phyloP scores from a whole-genome alignment of 2,329 filamentous ascomycete species.

The Aspergillus aculeatus region DNA sequence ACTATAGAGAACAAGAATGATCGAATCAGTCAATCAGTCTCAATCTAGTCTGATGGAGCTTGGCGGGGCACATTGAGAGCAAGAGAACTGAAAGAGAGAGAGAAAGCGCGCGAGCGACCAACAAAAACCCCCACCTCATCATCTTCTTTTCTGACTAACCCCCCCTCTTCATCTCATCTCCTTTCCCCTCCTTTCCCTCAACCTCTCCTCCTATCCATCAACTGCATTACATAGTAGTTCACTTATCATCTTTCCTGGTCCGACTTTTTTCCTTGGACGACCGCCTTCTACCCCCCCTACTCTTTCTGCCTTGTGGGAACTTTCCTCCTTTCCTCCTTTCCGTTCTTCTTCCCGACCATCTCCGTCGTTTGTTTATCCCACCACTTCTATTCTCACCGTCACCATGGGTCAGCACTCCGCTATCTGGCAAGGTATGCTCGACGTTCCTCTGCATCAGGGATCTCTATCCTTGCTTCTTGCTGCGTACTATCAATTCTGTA shows the following conservation, averaged over 20 bases:
- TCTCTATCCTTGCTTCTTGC: not conserved
- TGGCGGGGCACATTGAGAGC: not conserved
- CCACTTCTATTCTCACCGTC: constrained; percentile 24
- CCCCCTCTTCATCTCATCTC: constrained; percentile 9
- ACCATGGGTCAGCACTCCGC: constrained; percentile 39
- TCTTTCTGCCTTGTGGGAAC: constrained; percentile 5
- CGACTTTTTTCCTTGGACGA: not conserved
- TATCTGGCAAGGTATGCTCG: constrained; percentile 36
- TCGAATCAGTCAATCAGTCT: not conserved
- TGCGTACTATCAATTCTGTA: not conserved
- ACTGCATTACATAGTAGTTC: not conserved
- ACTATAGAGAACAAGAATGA: not conserved
- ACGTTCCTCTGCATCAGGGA: not conserved
- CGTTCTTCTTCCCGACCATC: constrained; percentile 11
- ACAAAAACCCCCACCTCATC: not conserved
- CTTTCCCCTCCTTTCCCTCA: constrained; percentile 1
- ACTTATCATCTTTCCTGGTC: not conserved
- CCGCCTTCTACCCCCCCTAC: constrained; percentile 2
- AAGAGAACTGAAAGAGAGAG: not conserved
- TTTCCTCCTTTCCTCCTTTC: constrained; percentile 6
- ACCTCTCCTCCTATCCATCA: not conserved
- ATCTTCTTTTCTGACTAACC: not conserved
- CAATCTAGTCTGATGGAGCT: not conserved
- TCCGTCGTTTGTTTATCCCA: constrained; percentile 19
- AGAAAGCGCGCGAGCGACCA: not conserved